These are phyloP conservation scores for Yamadazyma oceani DNA, from an alignment of 1,139 yeast genomes.

Conservation along the genomic window DNA sequence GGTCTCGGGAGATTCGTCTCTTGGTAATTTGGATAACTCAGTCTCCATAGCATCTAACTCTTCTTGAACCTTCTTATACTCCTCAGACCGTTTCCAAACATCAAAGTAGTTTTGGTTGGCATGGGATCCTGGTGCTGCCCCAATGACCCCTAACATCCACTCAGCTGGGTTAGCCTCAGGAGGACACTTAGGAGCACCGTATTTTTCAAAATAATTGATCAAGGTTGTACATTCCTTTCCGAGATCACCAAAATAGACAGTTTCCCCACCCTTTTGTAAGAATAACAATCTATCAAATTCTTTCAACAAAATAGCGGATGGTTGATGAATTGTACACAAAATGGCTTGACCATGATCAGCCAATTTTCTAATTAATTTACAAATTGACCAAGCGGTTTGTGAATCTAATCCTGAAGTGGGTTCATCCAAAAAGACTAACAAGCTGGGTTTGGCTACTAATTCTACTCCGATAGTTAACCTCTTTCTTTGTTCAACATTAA, in stretches of 20 bases:
- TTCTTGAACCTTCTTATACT: conserved; percentile 42
- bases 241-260: conserved; percentile 79
- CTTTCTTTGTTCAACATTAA: conserved; percentile 84
- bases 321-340: conserved; percentile 80
- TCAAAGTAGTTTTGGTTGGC: conserved; percentile 65
- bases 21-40: conserved; percentile 41
- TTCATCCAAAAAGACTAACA: conserved; percentile 79
- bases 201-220: conserved; percentile 64
- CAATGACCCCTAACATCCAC: conserved; percentile 79
- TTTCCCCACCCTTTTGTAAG: conserved; percentile 71
- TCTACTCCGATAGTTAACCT: conserved; percentile 84
- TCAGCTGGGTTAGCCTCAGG: conserved; percentile 75
- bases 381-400: conserved; percentile 89
- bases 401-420: conserved; percentile 93
- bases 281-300: conserved; percentile 76
- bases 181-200: conserved; percentile 71
- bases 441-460: conserved; percentile 80
- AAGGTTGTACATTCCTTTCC: conserved; percentile 64
- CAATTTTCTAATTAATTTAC: conserved; percentile 72
- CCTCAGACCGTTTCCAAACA: conserved; percentile 64
- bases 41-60: conserved; percentile 47
- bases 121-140: conserved; percentile 77
- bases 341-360: conserved; percentile 81
- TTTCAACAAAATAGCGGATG: conserved; percentile 70
- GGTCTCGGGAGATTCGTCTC: conserved; percentile 32